Evolutionary conservation across 1,284 basidiomycete species (phyloP), one percentile per base, ranked within the genome.

Genomic region (Ustilago loliicola): DNA sequence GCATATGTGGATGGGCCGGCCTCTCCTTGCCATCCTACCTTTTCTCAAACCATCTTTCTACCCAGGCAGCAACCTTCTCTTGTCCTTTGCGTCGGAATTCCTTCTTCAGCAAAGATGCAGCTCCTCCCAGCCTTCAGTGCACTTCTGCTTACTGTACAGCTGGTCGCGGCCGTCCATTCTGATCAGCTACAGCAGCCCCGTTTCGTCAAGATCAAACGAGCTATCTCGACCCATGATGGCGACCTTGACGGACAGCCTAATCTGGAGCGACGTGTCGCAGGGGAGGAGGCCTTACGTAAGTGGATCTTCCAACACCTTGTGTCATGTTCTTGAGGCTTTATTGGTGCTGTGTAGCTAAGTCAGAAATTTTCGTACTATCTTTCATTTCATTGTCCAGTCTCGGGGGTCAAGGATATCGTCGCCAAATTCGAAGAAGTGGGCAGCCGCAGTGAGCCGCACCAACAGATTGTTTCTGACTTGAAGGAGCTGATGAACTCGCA

Each of bases 171-270:
- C 25, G 25, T 56, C 3, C 61, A 45, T 2, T n/a, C 13, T 17
- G 32, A 61, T 10, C 48, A 51, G 9, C 52, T 56, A 2, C 29
- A 63, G 11, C 55, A 61, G 6, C 27, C 53, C 29, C 27, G 65
- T 25, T 58, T 73, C 47, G 52, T 51, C 42, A 61, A 73, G 47
- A 29, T 65, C 0, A 61, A 54, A 30, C 61, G 65, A 29, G 23
- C n/a, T 2, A 40, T 65, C 34, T 27, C 45, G 10, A 27, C 19
- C 9, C 25, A 48, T 19, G 2, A n/a, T 2, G 25, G 36, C 4
- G 17, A n/a, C 17, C 21, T 19, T 21, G 57, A 52, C 10, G 50
- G 17, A 25, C 45, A 48, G 34, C 53, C 2, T 6, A 38, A 21
- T 23, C 17, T 68, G 40, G 25, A 57, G 52, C 53, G 54, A 29